Evolutionary conservation across 2,329 filamentous ascomycete genomes (phyloP), one percentile per base, ranked within the genome.

Genomic region (Allantophomopsis lycopodina): DNA sequence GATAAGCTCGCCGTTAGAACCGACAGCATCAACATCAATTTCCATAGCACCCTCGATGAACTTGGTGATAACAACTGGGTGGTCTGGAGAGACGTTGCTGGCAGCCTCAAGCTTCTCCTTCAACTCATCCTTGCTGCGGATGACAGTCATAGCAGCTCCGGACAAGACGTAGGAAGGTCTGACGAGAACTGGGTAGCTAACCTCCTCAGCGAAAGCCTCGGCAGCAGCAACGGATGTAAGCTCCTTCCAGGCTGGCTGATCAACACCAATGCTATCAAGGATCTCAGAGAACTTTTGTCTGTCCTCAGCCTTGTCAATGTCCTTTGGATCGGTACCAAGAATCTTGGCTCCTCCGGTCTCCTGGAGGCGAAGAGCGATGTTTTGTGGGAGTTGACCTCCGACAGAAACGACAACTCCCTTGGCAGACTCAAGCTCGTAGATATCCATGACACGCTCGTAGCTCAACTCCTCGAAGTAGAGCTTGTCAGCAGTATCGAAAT

Each of bases 251-350:
- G 86, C 87, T 30, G 91, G 91, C 64, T 98, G 91, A 58, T 96
- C 89, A 41, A 98, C 79, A 43, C 88, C 89, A 52, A 96, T 95
- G 60, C 84, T 93, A 61, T 98, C 91, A 35, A 98, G 73, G 47
- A 96, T 96, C 54, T 88, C 83, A 16, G 89, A 95, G 69, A 98
- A 98, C 63, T 98, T 96, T 62, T 96, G 88, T 57, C 91, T 79
- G 60, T 98, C 88, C 64, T 98, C 91, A 36, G 91, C 91, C 68
- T 88, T 93, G 72, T 98, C 91, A 49, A 98, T 98, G 55, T 96
- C 86, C 55, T 79, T 72, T 31, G 91, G 91, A 54, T 96, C 76
- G 1, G 91, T 98, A 51, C 91, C 91, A 7, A 98, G 77, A 40
- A 98, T 77, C 45, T 87, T 88, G 42, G 89, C 89, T 43, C 83